Base-by-base conservation (phyloP, 805 yeast genomes). In the Starmerella potacharoeniae region DNA sequence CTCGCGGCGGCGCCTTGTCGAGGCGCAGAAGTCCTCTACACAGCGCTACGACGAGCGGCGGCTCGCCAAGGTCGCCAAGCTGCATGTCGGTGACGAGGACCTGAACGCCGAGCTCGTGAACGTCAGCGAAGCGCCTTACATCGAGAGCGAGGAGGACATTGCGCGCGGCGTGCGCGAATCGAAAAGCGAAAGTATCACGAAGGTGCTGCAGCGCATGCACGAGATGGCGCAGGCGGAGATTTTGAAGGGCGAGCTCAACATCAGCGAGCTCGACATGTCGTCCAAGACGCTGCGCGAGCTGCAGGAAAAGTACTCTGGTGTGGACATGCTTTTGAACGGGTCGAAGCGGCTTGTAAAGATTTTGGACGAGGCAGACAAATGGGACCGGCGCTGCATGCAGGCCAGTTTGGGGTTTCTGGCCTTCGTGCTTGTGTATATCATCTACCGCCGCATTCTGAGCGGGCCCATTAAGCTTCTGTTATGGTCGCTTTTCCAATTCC, bases 361-460 rank as follows among this genome's bases (percentile, higher is more conserved):
- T 11, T 63, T 73, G 34, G 74, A 71, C 54, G 67, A 69, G 57
- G 74, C 76, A 13, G 76, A 73, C 51, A 57, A 61, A 31, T 61
- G 68, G 68, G 76, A 73, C 53, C 59, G 74, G 4, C 57, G 66
- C 6, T 57, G 61, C 41, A 72, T 73, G 75, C 62, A 65, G 44
- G 64, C 65, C 16, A 60, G 73, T 10, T 55, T 73, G 55, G 66
- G 68, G n/a, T 70, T 73, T 52, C 58, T 73, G 48, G 71, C 65
- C 1, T 54, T 62, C 2, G 73, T 68, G 10, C 52, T 73, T 41
- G 37, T 55, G 7, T 73, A 73, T 70, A 64, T 73, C 34, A 49
- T 72, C 5, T 73, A 71, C 66, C 58, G 75, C 44, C 62, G 75
- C 2, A 63, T 72, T 11, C 54, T 72, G 16, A 63, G 63, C 57